Conservation (phyloP, 208 protist genomes). For the Leptomonas pyrrhocoris region DNA sequence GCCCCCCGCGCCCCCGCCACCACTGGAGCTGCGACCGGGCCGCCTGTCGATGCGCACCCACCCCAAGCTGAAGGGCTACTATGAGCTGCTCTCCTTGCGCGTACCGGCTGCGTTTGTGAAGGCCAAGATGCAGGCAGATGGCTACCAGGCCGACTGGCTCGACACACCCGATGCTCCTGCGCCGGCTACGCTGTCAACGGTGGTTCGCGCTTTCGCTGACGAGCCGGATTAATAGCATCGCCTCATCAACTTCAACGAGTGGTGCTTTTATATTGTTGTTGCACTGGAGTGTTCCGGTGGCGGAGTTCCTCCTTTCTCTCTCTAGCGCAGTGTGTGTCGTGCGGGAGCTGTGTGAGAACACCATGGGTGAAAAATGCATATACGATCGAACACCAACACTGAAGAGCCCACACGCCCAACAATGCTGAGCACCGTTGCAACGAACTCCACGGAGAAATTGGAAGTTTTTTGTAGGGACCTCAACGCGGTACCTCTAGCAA, state of each 20-base stretch:
- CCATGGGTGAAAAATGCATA: too few relatives aligned
- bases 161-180: conserved; percentile 61
- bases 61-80: conserved; percentile 66
- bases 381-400: too few relatives aligned
- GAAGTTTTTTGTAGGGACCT: too few relatives aligned
- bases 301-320: too few relatives aligned
- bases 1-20: conserved; percentile 46
- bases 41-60: conserved; percentile 46
- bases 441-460: too few relatives aligned
- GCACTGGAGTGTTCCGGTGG: conserved; percentile 12
- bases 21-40: conserved; percentile 37
- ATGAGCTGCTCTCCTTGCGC: conserved; percentile 59
- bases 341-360: too few relatives aligned
- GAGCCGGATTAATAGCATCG: conserved; percentile 42
- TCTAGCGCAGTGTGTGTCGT: too few relatives aligned
- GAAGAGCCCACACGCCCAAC: too few relatives aligned
- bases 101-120: conserved; percentile 51
- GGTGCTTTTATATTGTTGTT: conserved; percentile 5
- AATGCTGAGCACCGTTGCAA: too few relatives aligned
- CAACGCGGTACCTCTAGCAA: too few relatives aligned
- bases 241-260: neutral
- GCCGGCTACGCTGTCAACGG: conserved; percentile 35
- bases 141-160: conserved; percentile 60
- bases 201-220: conserved; percentile 34
- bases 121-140: conserved; percentile 66